Conservation (phyloP, 108 stramenopile genomes). For the Skeletonema costatum region DNA sequence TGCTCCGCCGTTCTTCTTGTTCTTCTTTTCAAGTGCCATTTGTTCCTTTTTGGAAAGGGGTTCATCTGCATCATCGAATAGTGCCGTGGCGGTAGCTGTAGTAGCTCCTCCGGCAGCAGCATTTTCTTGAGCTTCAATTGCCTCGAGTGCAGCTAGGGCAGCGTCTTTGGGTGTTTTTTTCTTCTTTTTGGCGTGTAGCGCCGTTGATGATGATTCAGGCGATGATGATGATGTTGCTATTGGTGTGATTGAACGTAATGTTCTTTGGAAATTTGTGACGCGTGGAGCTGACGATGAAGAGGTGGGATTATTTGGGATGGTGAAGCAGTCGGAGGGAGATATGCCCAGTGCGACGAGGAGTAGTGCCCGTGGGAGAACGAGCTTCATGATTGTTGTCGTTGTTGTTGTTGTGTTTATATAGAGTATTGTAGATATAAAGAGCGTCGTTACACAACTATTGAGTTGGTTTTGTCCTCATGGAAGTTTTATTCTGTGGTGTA, state of each 20-base stretch:
- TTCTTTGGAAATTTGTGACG: conserved; percentile 1
- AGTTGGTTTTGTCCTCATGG: not conserved
- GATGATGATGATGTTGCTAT: not conserved
- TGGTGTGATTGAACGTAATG: not conserved
- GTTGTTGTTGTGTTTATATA: not conserved
- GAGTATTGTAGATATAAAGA: not conserved
- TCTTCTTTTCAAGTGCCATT: conserved; percentile 48
- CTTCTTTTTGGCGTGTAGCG: conserved; percentile 73
- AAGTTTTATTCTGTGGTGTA: not conserved
- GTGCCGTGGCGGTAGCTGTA: not conserved
- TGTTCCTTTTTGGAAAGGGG: conserved; percentile 46
- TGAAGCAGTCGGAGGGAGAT: not conserved
- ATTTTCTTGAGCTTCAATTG: conserved; percentile 30
- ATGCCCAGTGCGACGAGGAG: conserved; percentile 25
- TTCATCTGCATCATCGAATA: conserved; percentile 48
- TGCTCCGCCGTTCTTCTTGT: conserved; percentile 15
- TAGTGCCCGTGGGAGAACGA: conserved; percentile 16
- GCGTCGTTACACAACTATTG: too few relatives aligned
- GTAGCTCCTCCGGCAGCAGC: conserved; percentile 2
- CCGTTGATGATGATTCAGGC: conserved; percentile 11
- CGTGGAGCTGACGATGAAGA: not conserved
- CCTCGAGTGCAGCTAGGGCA: conserved; percentile 68
- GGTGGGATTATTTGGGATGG: not conserved
- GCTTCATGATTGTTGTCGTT: conserved; percentile 12
- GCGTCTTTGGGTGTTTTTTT: conserved; percentile 54